A percentile compares a stretch with the other conserved stretches of the same genome.
Conservation (phyloP, 495 filamentous ascomycete species). For the Immersiella caudata region DNA sequence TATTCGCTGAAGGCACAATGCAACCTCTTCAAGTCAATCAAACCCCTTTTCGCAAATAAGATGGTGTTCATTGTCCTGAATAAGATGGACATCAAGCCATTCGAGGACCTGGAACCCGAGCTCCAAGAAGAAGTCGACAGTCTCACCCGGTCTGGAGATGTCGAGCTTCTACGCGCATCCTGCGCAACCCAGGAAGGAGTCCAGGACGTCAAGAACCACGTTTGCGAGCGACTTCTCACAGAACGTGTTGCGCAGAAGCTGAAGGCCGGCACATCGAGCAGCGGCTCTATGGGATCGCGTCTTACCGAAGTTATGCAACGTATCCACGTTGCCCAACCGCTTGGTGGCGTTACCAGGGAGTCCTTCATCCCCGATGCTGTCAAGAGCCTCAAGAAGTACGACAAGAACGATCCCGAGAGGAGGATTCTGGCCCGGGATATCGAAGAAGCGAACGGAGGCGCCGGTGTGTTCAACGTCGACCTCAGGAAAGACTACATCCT, state of each 20-base stretch:
- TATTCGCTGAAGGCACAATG: conserved; percentile 92
- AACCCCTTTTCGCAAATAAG: conserved; percentile 95
- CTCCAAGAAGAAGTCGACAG: conserved; percentile 75
- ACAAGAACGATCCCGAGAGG: conserved; percentile 83
- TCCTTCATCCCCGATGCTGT: conserved; percentile 87
- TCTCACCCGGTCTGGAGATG: conserved; percentile 80
- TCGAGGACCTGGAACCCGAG: conserved; percentile 84
- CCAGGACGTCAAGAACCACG: conserved; percentile 90
- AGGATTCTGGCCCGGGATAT: conserved; percentile 79
- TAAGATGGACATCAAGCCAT: conserved; percentile 90
- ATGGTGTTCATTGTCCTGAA: conserved; percentile 95
- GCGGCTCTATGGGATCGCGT: conserved; percentile 71
- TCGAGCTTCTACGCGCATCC: conserved; percentile 87
- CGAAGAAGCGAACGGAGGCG: conserved; percentile 90
- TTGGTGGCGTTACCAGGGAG: conserved; percentile 75
- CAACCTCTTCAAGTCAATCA: conserved; percentile 90
- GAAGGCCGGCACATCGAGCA: conserved; percentile 78
- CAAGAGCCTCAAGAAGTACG: conserved; percentile 79
- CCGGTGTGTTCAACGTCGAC: conserved; percentile 93
- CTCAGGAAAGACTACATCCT: conserved; percentile 84
- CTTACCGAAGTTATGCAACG: conserved; percentile 85
- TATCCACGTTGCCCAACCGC: conserved; percentile 93
- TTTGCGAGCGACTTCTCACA: conserved; percentile 89
- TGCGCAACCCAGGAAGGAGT: conserved; percentile 95
- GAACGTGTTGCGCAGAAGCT: conserved; percentile 94